phyloP scores from a whole-genome alignment of 2,329 filamentous ascomycete genomes.

The Thielaviopsis euricoi region DNA sequence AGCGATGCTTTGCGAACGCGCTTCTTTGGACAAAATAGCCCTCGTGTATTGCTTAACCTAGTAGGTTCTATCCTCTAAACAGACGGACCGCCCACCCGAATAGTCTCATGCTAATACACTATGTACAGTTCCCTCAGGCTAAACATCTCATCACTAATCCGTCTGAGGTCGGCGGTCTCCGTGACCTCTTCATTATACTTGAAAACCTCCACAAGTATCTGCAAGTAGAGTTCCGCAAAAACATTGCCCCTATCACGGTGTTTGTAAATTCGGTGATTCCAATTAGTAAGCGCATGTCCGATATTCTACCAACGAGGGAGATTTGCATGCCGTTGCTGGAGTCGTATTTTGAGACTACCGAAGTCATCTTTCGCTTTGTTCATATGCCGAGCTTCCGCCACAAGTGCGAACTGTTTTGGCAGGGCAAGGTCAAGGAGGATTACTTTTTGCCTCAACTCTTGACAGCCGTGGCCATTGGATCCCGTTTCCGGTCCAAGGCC shows the following conservation, averaged over 20 bases:
- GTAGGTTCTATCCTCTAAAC: constrained; percentile 20
- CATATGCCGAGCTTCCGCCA: constrained; percentile 34
- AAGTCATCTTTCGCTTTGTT: constrained; percentile 36
- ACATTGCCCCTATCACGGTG: constrained; percentile 34
- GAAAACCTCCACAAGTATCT: constrained; percentile 31
- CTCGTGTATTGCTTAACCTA: constrained; percentile 36
- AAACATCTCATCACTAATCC: constrained; percentile 31
- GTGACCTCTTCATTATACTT: constrained; percentile 28
- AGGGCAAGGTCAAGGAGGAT: constrained; percentile 28
- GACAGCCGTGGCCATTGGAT: constrained; percentile 35
- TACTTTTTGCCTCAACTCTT: constrained; percentile 37
- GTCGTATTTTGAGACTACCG: constrained; percentile 32
- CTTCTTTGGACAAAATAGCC: constrained; percentile 36
- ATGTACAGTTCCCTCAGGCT: constrained; percentile 33
- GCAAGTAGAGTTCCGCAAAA: constrained; percentile 30
- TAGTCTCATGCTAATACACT: background rate
- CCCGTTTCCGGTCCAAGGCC: constrained; percentile 33
- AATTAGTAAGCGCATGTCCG: constrained; percentile 38
- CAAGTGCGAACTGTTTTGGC: constrained; percentile 36
- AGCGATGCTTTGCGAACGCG: constrained; percentile 28
- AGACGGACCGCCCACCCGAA: background rate
- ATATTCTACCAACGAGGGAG: constrained; percentile 33
- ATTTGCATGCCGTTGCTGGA: constrained; percentile 35
- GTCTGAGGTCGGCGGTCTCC: constrained; percentile 23
- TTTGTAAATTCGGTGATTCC: constrained; percentile 44